Evolutionary conservation across 202 grass and related monocot species (phyloP).

Genomic region (Dendrocalamus latiflorus): DNA sequence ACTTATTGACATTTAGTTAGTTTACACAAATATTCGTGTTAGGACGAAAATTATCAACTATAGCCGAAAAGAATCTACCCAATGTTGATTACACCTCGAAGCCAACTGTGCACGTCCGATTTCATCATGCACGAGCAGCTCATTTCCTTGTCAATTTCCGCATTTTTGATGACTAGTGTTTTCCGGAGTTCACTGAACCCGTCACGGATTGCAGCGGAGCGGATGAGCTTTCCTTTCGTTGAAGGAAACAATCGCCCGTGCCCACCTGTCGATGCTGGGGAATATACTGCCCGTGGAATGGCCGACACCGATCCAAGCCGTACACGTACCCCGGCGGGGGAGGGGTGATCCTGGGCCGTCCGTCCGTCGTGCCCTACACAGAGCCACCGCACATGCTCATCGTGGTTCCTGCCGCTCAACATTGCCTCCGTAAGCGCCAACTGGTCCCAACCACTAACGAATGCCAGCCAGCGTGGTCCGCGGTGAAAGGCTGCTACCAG

Average conservation of each 20-base stretch:
- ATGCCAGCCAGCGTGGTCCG: background rate
- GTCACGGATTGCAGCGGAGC: background rate
- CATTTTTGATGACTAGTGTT: background rate
- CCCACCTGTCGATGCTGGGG: background rate
- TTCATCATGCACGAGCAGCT: background rate
- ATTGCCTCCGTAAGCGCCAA: background rate
- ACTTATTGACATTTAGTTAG: too few species aligned
- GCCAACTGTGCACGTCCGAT: background rate
- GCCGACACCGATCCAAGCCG: too few species aligned
- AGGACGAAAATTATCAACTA: too few species aligned
- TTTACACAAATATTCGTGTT: too few species aligned
- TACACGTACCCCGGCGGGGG: slow-evolving; percentile 11
- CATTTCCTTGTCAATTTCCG: background rate
- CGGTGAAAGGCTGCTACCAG: background rate
- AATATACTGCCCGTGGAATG: background rate
- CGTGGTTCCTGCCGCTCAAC: slow-evolving; percentile 26
- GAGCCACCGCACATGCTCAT: slow-evolving; percentile 40
- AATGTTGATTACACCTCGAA: background rate
- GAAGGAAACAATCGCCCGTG: background rate
- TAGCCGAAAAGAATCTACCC: too few species aligned
- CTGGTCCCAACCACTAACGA: background rate
- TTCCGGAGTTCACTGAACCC: background rate
- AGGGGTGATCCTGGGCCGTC: background rate
- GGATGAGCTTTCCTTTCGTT: background rate
- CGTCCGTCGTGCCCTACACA: slow-evolving; percentile 10